Percentiles rank a stretch among this genome's conserved stretches.
phyloP scores from a whole-genome alignment of 2,329 filamentous ascomycete genomes.

The Calonectria pseudoturangicola region DNA sequence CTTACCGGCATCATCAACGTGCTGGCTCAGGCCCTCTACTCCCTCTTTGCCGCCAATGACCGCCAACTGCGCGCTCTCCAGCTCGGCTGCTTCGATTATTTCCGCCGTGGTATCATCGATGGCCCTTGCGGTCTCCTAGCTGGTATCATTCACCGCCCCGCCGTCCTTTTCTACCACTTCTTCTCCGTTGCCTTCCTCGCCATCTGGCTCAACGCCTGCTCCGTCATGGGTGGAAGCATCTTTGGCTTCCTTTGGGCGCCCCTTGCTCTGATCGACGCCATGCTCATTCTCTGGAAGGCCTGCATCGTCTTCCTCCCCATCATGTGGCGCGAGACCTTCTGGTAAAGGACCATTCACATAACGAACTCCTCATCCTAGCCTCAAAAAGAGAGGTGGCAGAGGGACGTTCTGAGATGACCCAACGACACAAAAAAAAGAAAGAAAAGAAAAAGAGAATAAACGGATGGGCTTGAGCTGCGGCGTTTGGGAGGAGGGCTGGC shows the following conservation, averaged over 20 bases:
- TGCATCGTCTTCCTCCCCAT: conserved; percentile 89
- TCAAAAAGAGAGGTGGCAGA: background rate
- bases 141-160: conserved; percentile 85
- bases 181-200: conserved; percentile 93
- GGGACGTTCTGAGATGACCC: conserved; percentile 15
- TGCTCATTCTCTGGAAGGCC: conserved; percentile 86
- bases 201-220: conserved; percentile 79
- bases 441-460: conserved; percentile 16
- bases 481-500: conserved; percentile 48
- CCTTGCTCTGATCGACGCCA: conserved; percentile 77
- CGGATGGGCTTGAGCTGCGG: conserved; percentile 47
- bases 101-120: conserved; percentile 83
- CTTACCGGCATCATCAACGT: conserved; percentile 95
- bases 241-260: conserved; percentile 70
- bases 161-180: conserved; percentile 92
- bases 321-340: conserved; percentile 78
- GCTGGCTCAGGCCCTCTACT: conserved; percentile 94
- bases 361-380: background rate
- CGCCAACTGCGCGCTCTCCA: conserved; percentile 86
- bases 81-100: conserved; percentile 94
- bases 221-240: conserved; percentile 61
- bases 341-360: conserved; percentile 42
- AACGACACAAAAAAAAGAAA: conserved; percentile 3
- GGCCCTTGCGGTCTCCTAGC: conserved; percentile 89
- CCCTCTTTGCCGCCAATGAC: conserved; percentile 91